Percentiles rank a stretch among this genome's conserved stretches.
phyloP scores from a whole-genome alignment of 192 early-diverging fungal species.

The Coemansia sp. region DNA sequence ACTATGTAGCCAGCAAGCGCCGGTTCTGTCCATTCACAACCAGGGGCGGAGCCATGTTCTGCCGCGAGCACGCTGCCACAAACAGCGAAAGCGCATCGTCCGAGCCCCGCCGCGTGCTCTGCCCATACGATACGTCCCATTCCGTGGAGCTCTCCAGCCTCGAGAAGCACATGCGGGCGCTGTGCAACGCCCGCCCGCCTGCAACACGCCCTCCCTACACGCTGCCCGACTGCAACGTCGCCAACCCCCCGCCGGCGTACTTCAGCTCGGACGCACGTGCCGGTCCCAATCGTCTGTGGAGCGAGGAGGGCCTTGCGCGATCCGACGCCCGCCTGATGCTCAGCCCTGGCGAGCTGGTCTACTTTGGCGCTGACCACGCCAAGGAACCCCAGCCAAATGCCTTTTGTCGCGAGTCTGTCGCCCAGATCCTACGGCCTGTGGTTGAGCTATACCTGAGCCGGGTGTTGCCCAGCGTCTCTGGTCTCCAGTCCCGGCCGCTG shows the following conservation, averaged over 20 bases:
- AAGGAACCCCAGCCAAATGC: not conserved
- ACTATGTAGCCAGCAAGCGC: constrained; percentile 58
- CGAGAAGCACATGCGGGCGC: constrained; percentile 58
- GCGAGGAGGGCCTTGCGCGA: constrained; percentile 24
- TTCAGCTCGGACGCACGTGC: not conserved
- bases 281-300: constrained; percentile 14
- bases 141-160: constrained; percentile 57
- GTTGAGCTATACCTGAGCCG: not conserved
- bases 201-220: constrained; percentile 28
- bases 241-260: constrained; percentile 17
- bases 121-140: constrained; percentile 73
- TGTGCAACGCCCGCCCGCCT: constrained; percentile 66
- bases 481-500: not conserved
- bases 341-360: constrained; percentile 24
- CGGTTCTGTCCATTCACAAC: constrained; percentile 65
- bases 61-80: constrained; percentile 63
- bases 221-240: constrained; percentile 47
- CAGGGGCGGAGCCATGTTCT: constrained; percentile 59
- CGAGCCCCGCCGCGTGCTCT: constrained; percentile 60
- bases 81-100: not conserved
- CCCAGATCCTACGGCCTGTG: not conserved
- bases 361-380: not conserved
- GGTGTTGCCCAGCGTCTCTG: not conserved
- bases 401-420: not conserved
- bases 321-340: constrained; percentile 31